A percentile compares a stretch with the other conserved stretches of the same genome.
These are phyloP conservation scores for Lodderomyces theae DNA, from an alignment of 1,139 yeast species.

Conservation along the genomic window DNA sequence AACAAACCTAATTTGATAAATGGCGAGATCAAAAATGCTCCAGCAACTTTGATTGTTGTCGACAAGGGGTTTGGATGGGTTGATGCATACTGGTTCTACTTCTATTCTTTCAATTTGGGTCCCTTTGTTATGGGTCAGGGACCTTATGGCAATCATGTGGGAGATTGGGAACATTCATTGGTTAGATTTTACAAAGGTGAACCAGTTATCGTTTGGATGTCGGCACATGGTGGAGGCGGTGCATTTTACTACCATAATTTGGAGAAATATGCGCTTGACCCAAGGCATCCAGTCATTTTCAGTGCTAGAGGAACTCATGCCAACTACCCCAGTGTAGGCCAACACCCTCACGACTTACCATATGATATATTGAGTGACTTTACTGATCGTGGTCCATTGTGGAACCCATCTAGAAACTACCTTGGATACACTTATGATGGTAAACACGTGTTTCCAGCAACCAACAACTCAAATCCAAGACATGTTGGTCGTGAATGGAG, in stretches of 20 bases:
- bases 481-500: slow-evolving; percentile 54
- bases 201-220: slow-evolving; percentile 96
- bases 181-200: slow-evolving; percentile 78
- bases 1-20: slow-evolving; percentile 69
- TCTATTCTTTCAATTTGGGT: slow-evolving; percentile 90
- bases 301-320: slow-evolving; percentile 97
- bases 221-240: slow-evolving; percentile 97
- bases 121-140: slow-evolving; percentile 98
- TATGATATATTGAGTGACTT: slow-evolving; percentile 87
- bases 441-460: slow-evolving; percentile 32
- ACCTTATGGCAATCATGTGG: slow-evolving; percentile 95
- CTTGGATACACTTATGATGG: slow-evolving; percentile 81
- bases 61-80: slow-evolving; percentile 93
- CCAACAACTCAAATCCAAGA: slow-evolving; percentile 37
- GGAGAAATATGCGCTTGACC: slow-evolving; percentile 58
- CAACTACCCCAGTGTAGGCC: slow-evolving; percentile 93
- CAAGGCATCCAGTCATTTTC: slow-evolving; percentile 67
- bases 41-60: slow-evolving; percentile 76
- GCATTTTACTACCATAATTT: slow-evolving; percentile 76
- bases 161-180: slow-evolving; percentile 97
- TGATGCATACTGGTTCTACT: slow-evolving; percentile 95
- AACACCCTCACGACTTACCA: slow-evolving; percentile 93
- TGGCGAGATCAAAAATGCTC: slow-evolving; percentile 72
- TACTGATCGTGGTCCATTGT: slow-evolving; percentile 89
- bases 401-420: slow-evolving; percentile 87